Evolutionary conservation across 768 basidiomycete species (phyloP).

Genomic region (Boletus subparvulus): DNA sequence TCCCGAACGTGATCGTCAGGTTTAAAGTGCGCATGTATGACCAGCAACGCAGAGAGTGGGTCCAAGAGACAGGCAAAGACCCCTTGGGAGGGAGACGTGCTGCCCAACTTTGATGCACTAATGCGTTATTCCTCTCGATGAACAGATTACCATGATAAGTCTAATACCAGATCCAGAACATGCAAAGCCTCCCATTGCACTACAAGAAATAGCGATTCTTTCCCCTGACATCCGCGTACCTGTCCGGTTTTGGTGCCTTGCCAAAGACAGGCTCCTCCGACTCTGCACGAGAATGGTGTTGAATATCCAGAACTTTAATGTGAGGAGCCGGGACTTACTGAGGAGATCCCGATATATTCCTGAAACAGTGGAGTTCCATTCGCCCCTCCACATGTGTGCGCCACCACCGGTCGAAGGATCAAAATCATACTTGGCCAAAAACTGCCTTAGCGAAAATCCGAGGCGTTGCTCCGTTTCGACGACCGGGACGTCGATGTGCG

Average conservation of each 20-base stretch:
- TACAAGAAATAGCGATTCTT: constrained; percentile 32
- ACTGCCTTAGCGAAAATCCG: constrained; percentile 66
- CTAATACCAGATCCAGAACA: not conserved
- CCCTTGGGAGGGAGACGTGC: constrained; percentile 92
- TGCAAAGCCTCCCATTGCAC: not conserved
- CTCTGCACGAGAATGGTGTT: constrained; percentile 11
- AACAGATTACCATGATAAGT: not conserved
- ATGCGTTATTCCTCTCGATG: constrained; percentile 47
- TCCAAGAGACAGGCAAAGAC: constrained; percentile 74
- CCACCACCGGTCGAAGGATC: constrained; percentile 62
- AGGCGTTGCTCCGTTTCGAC: constrained; percentile 48
- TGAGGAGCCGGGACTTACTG: constrained; percentile 46
- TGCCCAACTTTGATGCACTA: constrained; percentile 89
- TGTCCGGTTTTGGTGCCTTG: constrained; percentile 29
- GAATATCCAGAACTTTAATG: not conserved
- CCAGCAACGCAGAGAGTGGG: constrained; percentile 81
- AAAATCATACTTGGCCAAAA: constrained; percentile 55
- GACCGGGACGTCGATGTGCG: constrained; percentile 42
- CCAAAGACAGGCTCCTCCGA: constrained; percentile 26
- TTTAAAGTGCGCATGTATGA: constrained; percentile 89
- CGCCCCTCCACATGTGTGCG: constrained; percentile 79
- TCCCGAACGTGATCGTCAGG: constrained; percentile 73
- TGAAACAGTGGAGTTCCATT: constrained; percentile 67
- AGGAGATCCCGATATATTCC: constrained; percentile 65
- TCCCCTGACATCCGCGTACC: constrained; percentile 29